Evolutionary conservation across 2,329 filamentous ascomycete species (phyloP).

Genomic region (Aspergillus jensenii): DNA sequence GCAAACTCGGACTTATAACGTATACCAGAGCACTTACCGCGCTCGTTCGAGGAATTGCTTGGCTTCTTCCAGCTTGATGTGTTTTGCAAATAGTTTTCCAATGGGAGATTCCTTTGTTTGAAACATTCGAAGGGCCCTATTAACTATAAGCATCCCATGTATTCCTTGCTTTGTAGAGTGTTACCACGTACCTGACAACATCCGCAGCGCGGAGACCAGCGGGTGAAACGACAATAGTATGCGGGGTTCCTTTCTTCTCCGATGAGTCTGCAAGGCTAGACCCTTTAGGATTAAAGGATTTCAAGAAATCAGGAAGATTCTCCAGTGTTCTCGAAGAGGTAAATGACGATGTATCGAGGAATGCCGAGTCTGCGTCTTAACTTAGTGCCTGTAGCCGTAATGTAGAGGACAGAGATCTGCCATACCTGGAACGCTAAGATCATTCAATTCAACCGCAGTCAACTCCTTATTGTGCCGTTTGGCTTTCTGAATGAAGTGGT

Average conservation of each 20-base stretch:
- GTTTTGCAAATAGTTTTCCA: slow-evolving; percentile 94
- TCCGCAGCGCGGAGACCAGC: slow-evolving; percentile 86
- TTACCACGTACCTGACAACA: slow-evolving; percentile 62
- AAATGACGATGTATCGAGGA: slow-evolving; percentile 78
- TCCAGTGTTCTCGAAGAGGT: slow-evolving; percentile 65
- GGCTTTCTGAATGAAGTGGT: slow-evolving; percentile 79
- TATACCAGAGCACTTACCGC: slow-evolving; percentile 38
- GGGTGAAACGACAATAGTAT: slow-evolving; percentile 84
- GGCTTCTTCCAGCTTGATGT: slow-evolving; percentile 91
- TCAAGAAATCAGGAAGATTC: slow-evolving; percentile 76
- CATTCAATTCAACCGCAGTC: slow-evolving; percentile 79
- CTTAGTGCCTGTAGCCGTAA: slow-evolving; percentile 7
- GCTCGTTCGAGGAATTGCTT: slow-evolving; percentile 69
- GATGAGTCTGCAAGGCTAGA: slow-evolving; percentile 63
- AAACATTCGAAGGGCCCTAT: slow-evolving; percentile 71
- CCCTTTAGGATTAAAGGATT: slow-evolving; percentile 56
- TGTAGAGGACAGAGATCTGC: background rate
- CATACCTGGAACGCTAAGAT: slow-evolving; percentile 75
- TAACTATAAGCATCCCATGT: background rate
- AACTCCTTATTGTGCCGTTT: slow-evolving; percentile 76
- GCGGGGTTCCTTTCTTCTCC: slow-evolving; percentile 69
- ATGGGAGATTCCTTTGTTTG: slow-evolving; percentile 75
- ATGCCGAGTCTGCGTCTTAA: slow-evolving; percentile 62
- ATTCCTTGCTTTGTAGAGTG: background rate
- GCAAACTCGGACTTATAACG: background rate